phyloP scores from a whole-genome alignment of 148 eudicot genomes.

The Fagopyrum esculentum region DNA sequence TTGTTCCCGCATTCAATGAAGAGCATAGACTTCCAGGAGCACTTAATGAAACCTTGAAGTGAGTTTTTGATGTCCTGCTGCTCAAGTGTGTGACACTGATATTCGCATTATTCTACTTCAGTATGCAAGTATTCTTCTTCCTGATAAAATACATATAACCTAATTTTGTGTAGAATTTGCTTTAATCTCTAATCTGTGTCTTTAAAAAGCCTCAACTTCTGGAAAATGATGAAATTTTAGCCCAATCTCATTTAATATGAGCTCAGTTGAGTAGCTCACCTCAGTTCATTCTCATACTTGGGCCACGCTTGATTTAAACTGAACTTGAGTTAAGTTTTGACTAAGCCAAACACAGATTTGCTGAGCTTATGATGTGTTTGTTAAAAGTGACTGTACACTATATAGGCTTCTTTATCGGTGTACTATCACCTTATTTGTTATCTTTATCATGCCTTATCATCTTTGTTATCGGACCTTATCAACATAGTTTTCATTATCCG shows the following conservation, averaged over 20 bases:
- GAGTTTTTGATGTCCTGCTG: slow-evolving; percentile 10
- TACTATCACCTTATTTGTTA: neutral
- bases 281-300: neutral
- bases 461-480: neutral
- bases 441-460: neutral
- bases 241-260: neutral
- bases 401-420: neutral
- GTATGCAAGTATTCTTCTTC: neutral
- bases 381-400: neutral
- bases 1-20: slow-evolving; percentile 92
- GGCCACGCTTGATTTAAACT: neutral
- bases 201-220: neutral
- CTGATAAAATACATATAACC: neutral
- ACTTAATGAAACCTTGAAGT: slow-evolving; percentile 82
- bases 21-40: slow-evolving; percentile 88
- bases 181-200: neutral
- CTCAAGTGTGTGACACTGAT: neutral
- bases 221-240: neutral
- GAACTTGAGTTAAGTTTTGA: neutral
- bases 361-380: neutral
- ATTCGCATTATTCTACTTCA: neutral
- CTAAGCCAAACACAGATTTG: neutral
- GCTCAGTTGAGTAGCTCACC: slow-evolving; percentile 4
- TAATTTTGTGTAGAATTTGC: neutral
- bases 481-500: too few relatives aligned